Percentiles rank a stretch among this genome's conserved stretches.
phyloP scores from a whole-genome alignment of 1,284 basidiomycete species.

The Coniophora puteana region DNA sequence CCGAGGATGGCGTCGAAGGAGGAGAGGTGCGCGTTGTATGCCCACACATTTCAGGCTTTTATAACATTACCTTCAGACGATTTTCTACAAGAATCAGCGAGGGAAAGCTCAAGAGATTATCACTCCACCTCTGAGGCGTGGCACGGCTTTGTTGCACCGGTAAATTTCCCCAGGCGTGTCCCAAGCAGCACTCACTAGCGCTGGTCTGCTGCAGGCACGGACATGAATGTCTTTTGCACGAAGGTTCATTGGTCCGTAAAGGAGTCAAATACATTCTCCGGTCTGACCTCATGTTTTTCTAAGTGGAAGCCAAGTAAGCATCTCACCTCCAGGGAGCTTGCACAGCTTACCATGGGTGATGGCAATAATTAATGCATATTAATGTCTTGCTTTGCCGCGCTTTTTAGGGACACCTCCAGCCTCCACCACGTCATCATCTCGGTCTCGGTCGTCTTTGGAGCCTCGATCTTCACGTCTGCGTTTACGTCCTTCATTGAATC shows the following conservation, averaged over 20 bases:
- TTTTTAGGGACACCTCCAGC: conserved; percentile 72
- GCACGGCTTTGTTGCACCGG: conserved; percentile 72
- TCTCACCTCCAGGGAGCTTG: too few species aligned
- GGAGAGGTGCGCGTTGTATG: conserved; percentile 51
- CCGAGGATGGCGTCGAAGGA: conserved; percentile 69
- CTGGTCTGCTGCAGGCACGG: conserved; percentile 55
- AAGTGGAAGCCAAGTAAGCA: too few species aligned
- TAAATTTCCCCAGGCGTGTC: conserved; percentile 25
- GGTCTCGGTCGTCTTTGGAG: conserved; percentile 69
- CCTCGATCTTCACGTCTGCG: conserved; percentile 46
- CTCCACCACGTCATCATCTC: conserved; percentile 85
- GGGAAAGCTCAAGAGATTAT: conserved; percentile 51
- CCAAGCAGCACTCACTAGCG: not conserved
- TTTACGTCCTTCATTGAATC: conserved; percentile 51
- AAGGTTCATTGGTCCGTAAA: conserved; percentile 63
- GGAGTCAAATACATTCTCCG: conserved; percentile 78
- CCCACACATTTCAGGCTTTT: not conserved
- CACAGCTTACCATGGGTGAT: too few species aligned
- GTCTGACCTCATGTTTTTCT: conserved; percentile 78
- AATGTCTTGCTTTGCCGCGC: too few species aligned
- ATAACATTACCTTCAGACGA: conserved; percentile 40
- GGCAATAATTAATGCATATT: too few species aligned
- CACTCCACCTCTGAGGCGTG: conserved; percentile 56
- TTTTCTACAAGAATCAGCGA: conserved; percentile 64
- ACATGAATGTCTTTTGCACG: conserved; percentile 73